A percentile compares a stretch with the other conserved stretches of the same genome.
phyloP scores from a whole-genome alignment of 805 yeast species.

The Ogataea pignaliae region DNA sequence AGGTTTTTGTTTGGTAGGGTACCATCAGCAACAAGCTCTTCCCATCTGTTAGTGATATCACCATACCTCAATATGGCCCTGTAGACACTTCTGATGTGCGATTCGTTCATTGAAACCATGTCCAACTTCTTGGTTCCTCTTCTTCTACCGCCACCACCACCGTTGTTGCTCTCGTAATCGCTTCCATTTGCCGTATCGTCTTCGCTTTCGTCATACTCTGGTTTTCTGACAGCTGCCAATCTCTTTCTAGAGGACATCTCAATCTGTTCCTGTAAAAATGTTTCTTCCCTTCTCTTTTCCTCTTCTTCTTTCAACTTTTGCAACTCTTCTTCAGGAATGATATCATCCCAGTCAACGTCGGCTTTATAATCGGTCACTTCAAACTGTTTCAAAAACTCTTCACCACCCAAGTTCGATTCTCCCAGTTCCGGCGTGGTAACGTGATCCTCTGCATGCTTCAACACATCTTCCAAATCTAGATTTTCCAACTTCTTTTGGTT shows the following conservation, averaged over 20 bases:
- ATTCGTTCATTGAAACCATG: constrained; percentile 63
- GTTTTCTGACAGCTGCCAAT: constrained; percentile 57
- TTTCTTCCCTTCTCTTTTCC: constrained; percentile 79
- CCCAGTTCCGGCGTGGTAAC: constrained; percentile 94
- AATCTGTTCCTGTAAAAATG: constrained; percentile 81
- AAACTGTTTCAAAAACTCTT: constrained; percentile 92
- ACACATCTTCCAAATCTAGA: constrained; percentile 90
- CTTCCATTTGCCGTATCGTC: constrained; percentile 37
- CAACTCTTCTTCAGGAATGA: constrained; percentile 92
- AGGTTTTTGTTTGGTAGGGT: constrained; percentile 81
- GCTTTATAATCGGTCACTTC: constrained; percentile 99
- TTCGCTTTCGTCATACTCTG: constrained; percentile 34
- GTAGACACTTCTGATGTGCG: constrained; percentile 82
- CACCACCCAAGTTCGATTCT: constrained; percentile 97
- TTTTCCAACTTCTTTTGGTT: constrained; percentile 95
- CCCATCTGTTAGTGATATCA: constrained; percentile 72
- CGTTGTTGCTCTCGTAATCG: constrained; percentile 35
- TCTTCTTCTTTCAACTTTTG: constrained; percentile 88
- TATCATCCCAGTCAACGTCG: constrained; percentile 98
- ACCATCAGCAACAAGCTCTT: constrained; percentile 84
- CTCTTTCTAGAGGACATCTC: constrained; percentile 81
- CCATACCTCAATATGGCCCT: constrained; percentile 80
- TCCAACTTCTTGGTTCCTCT: constrained; percentile 35
- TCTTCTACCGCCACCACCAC: constrained; percentile 29
- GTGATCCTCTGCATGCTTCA: constrained; percentile 96